Percentiles rank a stretch among this genome's conserved stretches.
Conservation (phyloP, 306 rosid genomes). For the Malus fusca region DNA sequence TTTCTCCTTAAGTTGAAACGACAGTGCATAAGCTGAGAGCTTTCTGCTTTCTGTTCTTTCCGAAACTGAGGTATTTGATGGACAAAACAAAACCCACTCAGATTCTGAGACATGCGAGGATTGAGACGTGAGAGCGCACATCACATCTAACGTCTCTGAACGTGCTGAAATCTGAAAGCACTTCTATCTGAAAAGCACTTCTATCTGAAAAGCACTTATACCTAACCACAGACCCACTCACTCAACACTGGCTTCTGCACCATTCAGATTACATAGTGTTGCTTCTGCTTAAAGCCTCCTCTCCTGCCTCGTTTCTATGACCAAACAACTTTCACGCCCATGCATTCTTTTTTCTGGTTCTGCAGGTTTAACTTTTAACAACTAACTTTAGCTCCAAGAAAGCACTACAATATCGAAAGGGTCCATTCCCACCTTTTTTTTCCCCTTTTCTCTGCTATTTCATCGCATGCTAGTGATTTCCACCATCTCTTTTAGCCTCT, state of each 20-base stretch:
- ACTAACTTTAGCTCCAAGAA: not conserved
- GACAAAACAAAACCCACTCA: not conserved
- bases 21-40: not conserved
- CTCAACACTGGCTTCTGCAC: conserved; percentile 8
- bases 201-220: conserved; percentile 6
- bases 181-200: conserved; percentile 13
- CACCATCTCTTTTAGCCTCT: not conserved
- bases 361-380: not conserved
- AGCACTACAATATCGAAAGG: not conserved
- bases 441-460: not conserved
- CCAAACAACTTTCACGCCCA: conserved; percentile 1
- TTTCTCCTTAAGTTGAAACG: not conserved
- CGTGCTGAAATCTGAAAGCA: conserved; percentile 20
- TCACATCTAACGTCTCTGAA: conserved; percentile 4
- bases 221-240: conserved; percentile 24
- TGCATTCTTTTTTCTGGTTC: not conserved
- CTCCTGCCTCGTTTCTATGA: not conserved
- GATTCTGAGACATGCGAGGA: not conserved
- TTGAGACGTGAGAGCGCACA: conserved; percentile 8
- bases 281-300: conserved; percentile 3
- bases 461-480: not conserved
- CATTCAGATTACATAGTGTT: not conserved
- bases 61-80: not conserved
- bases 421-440: not conserved
- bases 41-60: not conserved